Percentiles rank a stretch among this genome's conserved stretches.
Conservation (phyloP, 306 rosid genomes). For the Malus domestica region DNA sequence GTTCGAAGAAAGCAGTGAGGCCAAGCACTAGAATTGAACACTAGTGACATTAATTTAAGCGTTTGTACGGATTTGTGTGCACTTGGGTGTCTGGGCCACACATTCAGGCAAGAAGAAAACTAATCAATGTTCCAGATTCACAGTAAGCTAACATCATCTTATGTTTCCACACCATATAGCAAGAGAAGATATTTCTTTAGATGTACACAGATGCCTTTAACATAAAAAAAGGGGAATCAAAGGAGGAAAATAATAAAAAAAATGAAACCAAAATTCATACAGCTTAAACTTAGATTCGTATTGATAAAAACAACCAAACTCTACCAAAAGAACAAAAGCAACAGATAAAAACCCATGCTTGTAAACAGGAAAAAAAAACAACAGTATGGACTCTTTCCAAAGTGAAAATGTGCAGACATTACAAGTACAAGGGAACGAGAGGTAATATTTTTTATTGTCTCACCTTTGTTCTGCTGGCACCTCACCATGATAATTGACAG, state of each 20-base stretch:
- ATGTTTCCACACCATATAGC: not conserved
- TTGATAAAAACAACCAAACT: not conserved
- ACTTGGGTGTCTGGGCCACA: not conserved
- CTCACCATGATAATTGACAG: conserved; percentile 92
- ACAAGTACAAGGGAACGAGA: not conserved
- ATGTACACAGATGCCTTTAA: not conserved
- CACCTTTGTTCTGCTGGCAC: conserved; percentile 94
- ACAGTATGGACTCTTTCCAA: not conserved
- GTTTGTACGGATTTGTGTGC: not conserved
- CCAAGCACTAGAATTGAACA: conserved; percentile 6
- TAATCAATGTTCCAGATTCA: not conserved
- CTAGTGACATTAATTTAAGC: not conserved
- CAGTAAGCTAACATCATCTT: not conserved
- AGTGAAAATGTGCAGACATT: not conserved
- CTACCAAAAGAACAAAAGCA: not conserved
- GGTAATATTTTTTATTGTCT: conserved; percentile 10
- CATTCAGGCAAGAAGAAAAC: not conserved
- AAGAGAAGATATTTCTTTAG: not conserved
- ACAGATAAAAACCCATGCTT: not conserved
- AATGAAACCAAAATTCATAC: not conserved
- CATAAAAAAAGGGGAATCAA: not conserved
- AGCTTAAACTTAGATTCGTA: not conserved
- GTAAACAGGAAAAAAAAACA: not conserved
- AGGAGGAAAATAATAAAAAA: not conserved
- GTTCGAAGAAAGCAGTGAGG: conserved; percentile 6